A percentile compares a stretch with the other conserved stretches of the same genome.
These are phyloP conservation scores for Zanthoxylum bungeanum DNA, from an alignment of 345 rosid species.

Conservation along the genomic window DNA sequence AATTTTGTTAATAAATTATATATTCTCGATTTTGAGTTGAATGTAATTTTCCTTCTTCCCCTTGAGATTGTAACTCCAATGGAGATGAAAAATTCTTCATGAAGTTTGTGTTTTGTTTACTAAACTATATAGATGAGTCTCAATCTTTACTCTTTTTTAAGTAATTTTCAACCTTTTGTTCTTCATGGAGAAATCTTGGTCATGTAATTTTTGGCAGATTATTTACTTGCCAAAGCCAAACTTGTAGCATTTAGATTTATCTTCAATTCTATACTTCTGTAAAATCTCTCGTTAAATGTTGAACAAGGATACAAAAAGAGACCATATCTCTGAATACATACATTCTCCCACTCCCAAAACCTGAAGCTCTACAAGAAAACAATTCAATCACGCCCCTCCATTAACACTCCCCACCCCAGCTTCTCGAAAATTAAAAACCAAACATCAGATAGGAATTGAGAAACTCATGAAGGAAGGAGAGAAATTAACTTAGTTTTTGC, in stretches of 20 bases:
- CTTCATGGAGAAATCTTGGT: too few relatives aligned
- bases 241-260: background rate
- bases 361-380: conserved; percentile 6
- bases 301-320: conserved; percentile 10
- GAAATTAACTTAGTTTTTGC: conserved; percentile 53
- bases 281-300: background rate
- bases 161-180: too few relatives aligned
- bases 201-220: too few relatives aligned
- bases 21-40: too few relatives aligned
- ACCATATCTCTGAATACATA: background rate
- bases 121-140: too few relatives aligned
- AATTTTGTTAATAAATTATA: too few relatives aligned
- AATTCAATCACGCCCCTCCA: conserved; percentile 1
- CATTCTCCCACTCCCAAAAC: conserved; percentile 15
- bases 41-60: too few relatives aligned
- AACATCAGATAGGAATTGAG: background rate
- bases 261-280: background rate
- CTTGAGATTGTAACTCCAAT: too few relatives aligned
- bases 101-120: too few relatives aligned
- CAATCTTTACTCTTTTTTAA: too few relatives aligned
- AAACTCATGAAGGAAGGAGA: background rate
- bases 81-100: too few relatives aligned
- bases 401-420: conserved; percentile 12
- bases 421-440: background rate
- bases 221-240: background rate